phyloP scores from a whole-genome alignment of 2,329 filamentous ascomycete species.

The Ascochyta koolunga region DNA sequence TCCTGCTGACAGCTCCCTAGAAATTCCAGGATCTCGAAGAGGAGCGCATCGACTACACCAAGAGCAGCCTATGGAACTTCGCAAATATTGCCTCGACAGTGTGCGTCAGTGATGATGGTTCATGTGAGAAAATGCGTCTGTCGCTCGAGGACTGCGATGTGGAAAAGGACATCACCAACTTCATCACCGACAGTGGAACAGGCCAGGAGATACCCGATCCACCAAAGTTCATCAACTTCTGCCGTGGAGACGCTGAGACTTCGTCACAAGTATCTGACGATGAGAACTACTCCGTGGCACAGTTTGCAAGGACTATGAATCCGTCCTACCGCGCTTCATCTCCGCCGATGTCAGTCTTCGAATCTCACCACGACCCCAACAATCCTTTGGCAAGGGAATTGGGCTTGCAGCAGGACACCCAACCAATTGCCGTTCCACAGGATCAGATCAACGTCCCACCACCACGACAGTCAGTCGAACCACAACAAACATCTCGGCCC shows the following conservation, averaged over 20 bases:
- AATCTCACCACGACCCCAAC: constrained; percentile 88
- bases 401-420: constrained; percentile 56
- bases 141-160: constrained; percentile 96
- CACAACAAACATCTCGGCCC: constrained; percentile 9
- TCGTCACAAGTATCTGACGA: constrained; percentile 85
- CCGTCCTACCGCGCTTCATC: constrained; percentile 95
- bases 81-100: constrained; percentile 97
- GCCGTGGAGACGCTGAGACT: constrained; percentile 83
- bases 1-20: constrained; percentile 49
- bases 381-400: constrained; percentile 74
- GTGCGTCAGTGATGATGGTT: constrained; percentile 92
- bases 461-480: constrained; percentile 9
- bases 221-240: constrained; percentile 99
- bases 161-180: constrained; percentile 87
- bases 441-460: constrained; percentile 28
- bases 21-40: constrained; percentile 99
- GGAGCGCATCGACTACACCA: constrained; percentile 94
- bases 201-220: constrained; percentile 97
- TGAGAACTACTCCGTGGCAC: constrained; percentile 89
- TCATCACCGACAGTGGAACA: constrained; percentile 88
- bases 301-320: constrained; percentile 94
- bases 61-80: constrained; percentile 97
- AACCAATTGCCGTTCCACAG: constrained; percentile 27
- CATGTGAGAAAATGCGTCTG: constrained; percentile 92
- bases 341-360: constrained; percentile 89